Percentiles rank a stretch among this genome's conserved stretches.
phyloP scores from a whole-genome alignment of 805 yeast species.

The Isabelozyma gotoi region DNA sequence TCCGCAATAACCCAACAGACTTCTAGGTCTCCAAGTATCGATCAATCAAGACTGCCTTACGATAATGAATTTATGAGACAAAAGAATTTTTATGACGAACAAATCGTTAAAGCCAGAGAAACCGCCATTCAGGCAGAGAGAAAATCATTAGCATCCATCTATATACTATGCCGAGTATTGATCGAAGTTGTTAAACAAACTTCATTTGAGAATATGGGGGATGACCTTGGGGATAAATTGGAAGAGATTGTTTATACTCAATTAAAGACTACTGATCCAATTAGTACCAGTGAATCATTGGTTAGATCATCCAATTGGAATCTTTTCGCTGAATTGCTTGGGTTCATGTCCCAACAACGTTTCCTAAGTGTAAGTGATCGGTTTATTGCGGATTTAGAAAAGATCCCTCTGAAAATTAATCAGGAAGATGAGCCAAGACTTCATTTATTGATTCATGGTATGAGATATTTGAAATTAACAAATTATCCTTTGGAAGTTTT shows the following conservation, averaged over 20 bases:
- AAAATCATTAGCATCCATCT: constrained; percentile 82
- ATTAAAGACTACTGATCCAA: constrained; percentile 83
- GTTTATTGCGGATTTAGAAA: constrained; percentile 89
- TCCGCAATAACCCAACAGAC: constrained; percentile 20
- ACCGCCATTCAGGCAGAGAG: constrained; percentile 83
- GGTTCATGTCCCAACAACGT: constrained; percentile 83
- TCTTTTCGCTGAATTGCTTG: constrained; percentile 81
- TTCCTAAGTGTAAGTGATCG: constrained; percentile 89
- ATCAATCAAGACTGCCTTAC: constrained; percentile 4
- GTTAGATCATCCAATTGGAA: constrained; percentile 94
- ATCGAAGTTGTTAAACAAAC: constrained; percentile 91
- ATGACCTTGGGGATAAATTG: constrained; percentile 74
- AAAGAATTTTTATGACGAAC: constrained; percentile 30
- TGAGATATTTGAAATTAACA: constrained; percentile 77
- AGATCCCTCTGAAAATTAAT: constrained; percentile 49
- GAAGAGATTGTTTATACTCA: constrained; percentile 95
- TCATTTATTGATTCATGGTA: constrained; percentile 81
- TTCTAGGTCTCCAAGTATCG: constrained; percentile 16
- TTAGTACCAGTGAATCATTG: constrained; percentile 55
- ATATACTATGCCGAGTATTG: constrained; percentile 84
- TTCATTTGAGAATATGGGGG: constrained; percentile 69
- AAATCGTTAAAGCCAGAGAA: constrained; percentile 48
- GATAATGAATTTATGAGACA: constrained; percentile 18
- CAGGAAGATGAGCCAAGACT: constrained; percentile 53
- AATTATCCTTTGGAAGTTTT: constrained; percentile 86